These are phyloP conservation scores for Akanthomyces muscarius DNA, from an alignment of 2,329 filamentous ascomycete species.

Conservation along the genomic window DNA sequence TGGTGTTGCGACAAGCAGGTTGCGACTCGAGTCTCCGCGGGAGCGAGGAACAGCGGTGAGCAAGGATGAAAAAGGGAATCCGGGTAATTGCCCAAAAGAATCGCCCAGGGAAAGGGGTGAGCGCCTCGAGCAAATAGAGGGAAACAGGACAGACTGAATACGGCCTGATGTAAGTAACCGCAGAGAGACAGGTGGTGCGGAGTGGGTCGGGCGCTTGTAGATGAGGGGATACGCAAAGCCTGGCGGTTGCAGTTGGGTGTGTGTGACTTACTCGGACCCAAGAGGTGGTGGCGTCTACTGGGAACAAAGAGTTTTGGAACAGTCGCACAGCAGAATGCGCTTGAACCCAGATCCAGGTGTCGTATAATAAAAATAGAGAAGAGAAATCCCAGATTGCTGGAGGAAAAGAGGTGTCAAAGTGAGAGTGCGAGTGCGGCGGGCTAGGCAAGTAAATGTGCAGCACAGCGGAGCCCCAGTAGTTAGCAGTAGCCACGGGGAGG, in stretches of 20 bases:
- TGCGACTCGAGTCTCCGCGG: not conserved
- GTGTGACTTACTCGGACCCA: constrained; percentile 13
- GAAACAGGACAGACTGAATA: constrained; percentile 3
- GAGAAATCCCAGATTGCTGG: not conserved
- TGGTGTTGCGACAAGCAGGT: not conserved
- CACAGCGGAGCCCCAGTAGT: not conserved
- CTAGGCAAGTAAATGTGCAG: constrained; percentile 9
- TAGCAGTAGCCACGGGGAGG: not conserved
- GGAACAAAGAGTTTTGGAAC: constrained; percentile 6
- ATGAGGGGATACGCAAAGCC: constrained; percentile 16
- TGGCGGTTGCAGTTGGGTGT: constrained; percentile 8
- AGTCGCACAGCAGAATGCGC: not conserved
- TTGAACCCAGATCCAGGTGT: constrained; percentile 6
- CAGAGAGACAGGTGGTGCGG: constrained; percentile 10
- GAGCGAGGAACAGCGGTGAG: not conserved
- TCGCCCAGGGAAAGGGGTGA: not conserved
- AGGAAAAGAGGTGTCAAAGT: not conserved
- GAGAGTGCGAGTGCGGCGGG: constrained; percentile 11
- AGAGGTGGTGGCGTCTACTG: not conserved
- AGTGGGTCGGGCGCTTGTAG: constrained; percentile 19
- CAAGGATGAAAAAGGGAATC: not conserved
- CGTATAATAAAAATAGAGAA: not conserved
- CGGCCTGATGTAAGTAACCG: constrained; percentile 16
- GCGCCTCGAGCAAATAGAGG: not conserved
- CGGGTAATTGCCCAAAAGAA: not conserved